These are phyloP conservation scores for Huntiella decipiens DNA, from an alignment of 2,329 filamentous ascomycete genomes.

Conservation along the genomic window DNA sequence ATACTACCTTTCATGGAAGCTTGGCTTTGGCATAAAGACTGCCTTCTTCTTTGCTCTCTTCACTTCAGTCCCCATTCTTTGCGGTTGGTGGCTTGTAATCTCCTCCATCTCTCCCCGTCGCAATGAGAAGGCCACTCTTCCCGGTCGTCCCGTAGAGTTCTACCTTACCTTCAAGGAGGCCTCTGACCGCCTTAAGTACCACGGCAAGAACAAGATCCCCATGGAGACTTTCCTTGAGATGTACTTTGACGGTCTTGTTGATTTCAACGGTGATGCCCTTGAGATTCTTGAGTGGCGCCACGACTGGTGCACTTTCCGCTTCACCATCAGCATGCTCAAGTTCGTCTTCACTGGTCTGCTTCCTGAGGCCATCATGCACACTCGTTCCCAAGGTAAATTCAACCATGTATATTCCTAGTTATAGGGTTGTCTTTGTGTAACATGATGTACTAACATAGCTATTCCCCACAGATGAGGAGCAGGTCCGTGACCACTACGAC, in stretches of 20 bases:
- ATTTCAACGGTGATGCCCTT: slow-evolving; percentile 84
- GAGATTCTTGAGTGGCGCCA: slow-evolving; percentile 86
- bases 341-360: slow-evolving; percentile 77
- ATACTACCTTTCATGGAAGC: slow-evolving; percentile 61
- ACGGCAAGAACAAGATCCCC: slow-evolving; percentile 61
- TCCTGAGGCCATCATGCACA: slow-evolving; percentile 83
- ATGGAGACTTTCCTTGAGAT: slow-evolving; percentile 94
- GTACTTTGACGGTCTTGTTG: slow-evolving; percentile 89
- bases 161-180: slow-evolving; percentile 68
- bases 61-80: slow-evolving; percentile 64
- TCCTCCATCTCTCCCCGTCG: slow-evolving; percentile 71
- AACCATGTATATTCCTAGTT: neutral
- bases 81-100: slow-evolving; percentile 54
- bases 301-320: slow-evolving; percentile 90
- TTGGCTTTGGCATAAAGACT: slow-evolving; percentile 74
- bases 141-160: slow-evolving; percentile 73
- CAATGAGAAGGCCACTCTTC: slow-evolving; percentile 78
- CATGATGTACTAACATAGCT: neutral
- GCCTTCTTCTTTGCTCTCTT: slow-evolving; percentile 73
- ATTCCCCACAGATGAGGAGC: slow-evolving; percentile 50
- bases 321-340: slow-evolving; percentile 70
- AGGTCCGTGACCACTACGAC: slow-evolving; percentile 95
- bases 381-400: slow-evolving; percentile 51
- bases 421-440: neutral
- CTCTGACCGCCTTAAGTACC: slow-evolving; percentile 45